phyloP scores from a whole-genome alignment of 495 filamentous ascomycete genomes.

The Penicillium paxilli region DNA sequence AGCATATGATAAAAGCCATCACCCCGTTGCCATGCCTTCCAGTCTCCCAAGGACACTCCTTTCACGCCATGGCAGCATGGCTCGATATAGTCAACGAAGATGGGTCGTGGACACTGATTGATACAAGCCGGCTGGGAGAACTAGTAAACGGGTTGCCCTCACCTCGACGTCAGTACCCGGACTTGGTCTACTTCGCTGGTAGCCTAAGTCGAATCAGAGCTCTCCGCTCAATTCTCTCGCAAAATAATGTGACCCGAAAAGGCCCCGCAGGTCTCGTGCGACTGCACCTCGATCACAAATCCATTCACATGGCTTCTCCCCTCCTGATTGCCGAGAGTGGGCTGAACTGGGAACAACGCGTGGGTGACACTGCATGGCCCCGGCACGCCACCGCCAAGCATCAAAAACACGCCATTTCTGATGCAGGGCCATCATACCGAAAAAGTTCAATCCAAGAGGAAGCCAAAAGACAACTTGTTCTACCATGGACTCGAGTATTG shows the following conservation, averaged over 20 bases:
- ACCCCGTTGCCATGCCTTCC: neutral
- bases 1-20: neutral
- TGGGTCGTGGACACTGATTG: neutral
- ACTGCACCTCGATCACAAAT: neutral
- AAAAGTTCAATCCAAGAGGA: slow-evolving; percentile 1
- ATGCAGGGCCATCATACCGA: neutral
- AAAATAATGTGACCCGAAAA: slow-evolving; percentile 16
- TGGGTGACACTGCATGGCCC: neutral
- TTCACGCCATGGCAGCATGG: slow-evolving; percentile 2
- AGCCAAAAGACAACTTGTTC: slow-evolving; percentile 8
- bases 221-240: slow-evolving; percentile 11
- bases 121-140: neutral
- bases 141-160: neutral
- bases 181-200: slow-evolving; percentile 12
- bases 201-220: slow-evolving; percentile 11
- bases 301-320: slow-evolving; percentile 8
- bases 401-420: slow-evolving; percentile 2
- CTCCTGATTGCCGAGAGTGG: slow-evolving; percentile 13
- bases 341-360: neutral
- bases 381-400: neutral
- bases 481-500: slow-evolving; percentile 14
- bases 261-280: slow-evolving; percentile 2
- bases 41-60: neutral
- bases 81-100: neutral
- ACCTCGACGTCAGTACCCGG: slow-evolving; percentile 7